Conservation (phyloP, 352 stramenopile genomes). For the Plasmopara halstedii region DNA sequence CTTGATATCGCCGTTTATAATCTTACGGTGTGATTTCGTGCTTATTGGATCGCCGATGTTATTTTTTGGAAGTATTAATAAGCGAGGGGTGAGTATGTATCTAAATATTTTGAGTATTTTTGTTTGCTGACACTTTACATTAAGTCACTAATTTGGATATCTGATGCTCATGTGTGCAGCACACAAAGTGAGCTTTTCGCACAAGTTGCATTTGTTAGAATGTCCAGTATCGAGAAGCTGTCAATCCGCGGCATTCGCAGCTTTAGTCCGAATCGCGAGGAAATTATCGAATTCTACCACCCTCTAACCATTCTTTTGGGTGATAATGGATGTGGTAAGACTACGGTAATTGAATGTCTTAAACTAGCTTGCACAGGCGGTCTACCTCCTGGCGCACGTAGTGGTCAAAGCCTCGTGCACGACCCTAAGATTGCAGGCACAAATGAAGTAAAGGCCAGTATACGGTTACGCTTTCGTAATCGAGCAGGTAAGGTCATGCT, state of each 20-base stretch:
- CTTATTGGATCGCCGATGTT: too few species aligned
- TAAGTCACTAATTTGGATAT: too few species aligned
- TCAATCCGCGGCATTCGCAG: constrained; percentile 97
- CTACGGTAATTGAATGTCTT: constrained; percentile 99
- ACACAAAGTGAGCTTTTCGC: too few species aligned
- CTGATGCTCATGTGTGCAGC: too few species aligned
- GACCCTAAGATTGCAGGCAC: constrained; percentile 90
- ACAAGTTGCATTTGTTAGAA: too few species aligned
- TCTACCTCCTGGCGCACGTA: constrained; percentile 86
- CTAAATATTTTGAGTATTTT: too few species aligned
- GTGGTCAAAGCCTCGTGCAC: constrained; percentile 94
- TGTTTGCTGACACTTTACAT: too few species aligned
- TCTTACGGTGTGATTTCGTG: too few species aligned
- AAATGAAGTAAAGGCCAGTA: constrained; percentile 89
- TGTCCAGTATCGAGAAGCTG: constrained; percentile 98
- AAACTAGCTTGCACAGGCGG: constrained; percentile 95
- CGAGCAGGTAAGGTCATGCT: constrained; percentile 82
- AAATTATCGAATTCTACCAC: constrained; percentile 97
- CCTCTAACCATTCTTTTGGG: constrained; percentile 98
- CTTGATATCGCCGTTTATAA: too few species aligned
- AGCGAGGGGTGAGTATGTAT: too few species aligned
- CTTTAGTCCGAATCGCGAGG: constrained; percentile 94
- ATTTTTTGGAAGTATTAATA: too few species aligned
- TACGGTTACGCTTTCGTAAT: constrained; percentile 92
- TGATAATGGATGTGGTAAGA: constrained; percentile 98